Evolutionary conservation across 306 rosid species (phyloP), one percentile per base, ranked within the genome.

Genomic region (Abrus pulchellus): DNA sequence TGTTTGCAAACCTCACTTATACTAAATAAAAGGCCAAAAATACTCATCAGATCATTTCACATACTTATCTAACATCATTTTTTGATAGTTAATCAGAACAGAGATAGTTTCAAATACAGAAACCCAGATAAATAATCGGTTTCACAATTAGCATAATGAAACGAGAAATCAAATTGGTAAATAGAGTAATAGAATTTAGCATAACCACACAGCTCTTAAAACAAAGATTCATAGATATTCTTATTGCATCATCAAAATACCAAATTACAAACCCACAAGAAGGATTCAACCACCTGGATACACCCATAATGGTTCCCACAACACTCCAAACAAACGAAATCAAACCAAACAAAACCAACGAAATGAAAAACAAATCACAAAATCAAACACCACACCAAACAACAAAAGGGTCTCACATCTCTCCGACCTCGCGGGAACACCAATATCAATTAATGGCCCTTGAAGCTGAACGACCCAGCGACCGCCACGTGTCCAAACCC

Each of bases 241-340:
- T 87, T 87, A 90, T 85, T 87, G 68, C 44, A 82, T 40, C 61
- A 27, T 45, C 11, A 52, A 33, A 83, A 70, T 12, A 77, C 33
- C 80, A 68, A 8, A 82, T 70, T 20, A 76, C 80, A 82, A 40
- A 82, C 38, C 56, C 86, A 30, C 60, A 71, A 12, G 81, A 67
- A 28, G 80, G 69, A 88, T 63, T 79, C 13, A 81, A 76, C 81
- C 89, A 63, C 74, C 50, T 14, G 79, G 45, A 57, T 30, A 64
- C 53, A 61, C 48, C 81, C 86, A 77, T 80, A 78, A 68, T 56
- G 83, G 50, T 80, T 68, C 72, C 74, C 80, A 74, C 12, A 11
- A 28, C 62, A 52, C 7, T 8, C 59, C 59, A n/a, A 63, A 27
- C 6, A 53, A 72, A 29, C 13, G 36, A 28, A 38, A 9, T 13